Conservation (phyloP, 371 early-diverging fungal genomes). For the Zychaea mexicana region DNA sequence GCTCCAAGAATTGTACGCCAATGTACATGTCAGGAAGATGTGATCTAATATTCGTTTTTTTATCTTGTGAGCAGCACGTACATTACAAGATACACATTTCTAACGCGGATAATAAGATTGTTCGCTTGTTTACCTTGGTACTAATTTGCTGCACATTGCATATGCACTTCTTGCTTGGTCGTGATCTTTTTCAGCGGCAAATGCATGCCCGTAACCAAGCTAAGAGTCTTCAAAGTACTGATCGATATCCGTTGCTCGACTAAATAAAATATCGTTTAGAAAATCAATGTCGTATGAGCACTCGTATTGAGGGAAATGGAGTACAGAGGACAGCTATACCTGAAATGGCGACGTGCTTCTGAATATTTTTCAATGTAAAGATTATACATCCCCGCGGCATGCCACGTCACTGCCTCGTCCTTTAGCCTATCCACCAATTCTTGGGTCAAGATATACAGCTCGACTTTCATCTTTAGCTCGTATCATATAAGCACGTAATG, state of each 20-base stretch:
- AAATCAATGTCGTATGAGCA: neutral
- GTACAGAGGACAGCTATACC: slow-evolving; percentile 21
- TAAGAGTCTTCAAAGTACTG: slow-evolving; percentile 68
- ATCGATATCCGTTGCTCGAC: slow-evolving; percentile 63
- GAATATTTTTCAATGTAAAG: slow-evolving; percentile 51
- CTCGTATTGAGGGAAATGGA: neutral
- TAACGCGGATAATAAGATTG: no score
- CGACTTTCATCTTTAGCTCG: slow-evolving; percentile 59
- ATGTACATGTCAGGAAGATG: slow-evolving; percentile 73
- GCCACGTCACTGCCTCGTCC: slow-evolving; percentile 57
- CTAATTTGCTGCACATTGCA: slow-evolving; percentile 57
- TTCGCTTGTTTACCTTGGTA: slow-evolving; percentile 77
- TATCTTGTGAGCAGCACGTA: no score
- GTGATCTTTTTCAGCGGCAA: slow-evolving; percentile 71
- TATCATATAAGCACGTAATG: slow-evolving; percentile 65
- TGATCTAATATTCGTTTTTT: no score
- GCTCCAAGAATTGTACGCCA: slow-evolving; percentile 75
- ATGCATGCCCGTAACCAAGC: slow-evolving; percentile 84
- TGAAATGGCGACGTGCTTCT: slow-evolving; percentile 68
- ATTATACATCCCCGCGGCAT: slow-evolving; percentile 79
- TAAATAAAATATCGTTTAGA: slow-evolving; percentile 7
- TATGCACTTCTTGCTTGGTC: slow-evolving; percentile 83
- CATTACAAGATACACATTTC: no score
- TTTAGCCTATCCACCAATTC: slow-evolving; percentile 32
- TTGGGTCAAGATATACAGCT: slow-evolving; percentile 62